A percentile compares a stretch with the other conserved stretches of the same genome.
phyloP scores from a whole-genome alignment of 1,139 yeast genomes.

The Protomyces pachydermus region DNA sequence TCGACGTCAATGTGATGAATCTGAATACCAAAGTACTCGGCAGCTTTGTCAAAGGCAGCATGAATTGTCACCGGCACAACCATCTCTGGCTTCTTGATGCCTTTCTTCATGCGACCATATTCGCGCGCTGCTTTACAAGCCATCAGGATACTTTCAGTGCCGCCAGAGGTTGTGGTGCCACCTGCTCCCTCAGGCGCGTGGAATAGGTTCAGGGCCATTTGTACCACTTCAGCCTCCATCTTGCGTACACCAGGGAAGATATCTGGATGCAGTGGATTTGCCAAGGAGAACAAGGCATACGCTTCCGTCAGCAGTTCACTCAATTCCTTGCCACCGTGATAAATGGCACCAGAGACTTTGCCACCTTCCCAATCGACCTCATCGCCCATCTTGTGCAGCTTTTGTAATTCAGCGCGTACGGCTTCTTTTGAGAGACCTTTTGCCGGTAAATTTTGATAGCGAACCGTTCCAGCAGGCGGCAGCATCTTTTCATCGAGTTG shows the following conservation, averaged over 20 bases:
- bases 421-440: constrained; percentile 50
- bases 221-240: constrained; percentile 92
- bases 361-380: constrained; percentile 48
- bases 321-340: constrained; percentile 82
- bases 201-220: constrained; percentile 78
- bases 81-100: constrained; percentile 73
- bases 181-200: constrained; percentile 68
- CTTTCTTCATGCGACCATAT: constrained; percentile 58
- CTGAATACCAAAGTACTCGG: constrained; percentile 82
- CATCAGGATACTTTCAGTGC: constrained; percentile 83
- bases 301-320: constrained; percentile 70
- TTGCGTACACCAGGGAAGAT: constrained; percentile 94
- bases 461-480: constrained; percentile 40
- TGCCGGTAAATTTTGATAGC: constrained; percentile 53
- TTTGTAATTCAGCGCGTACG: constrained; percentile 37
- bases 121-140: constrained; percentile 79
- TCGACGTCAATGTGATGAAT: constrained; percentile 76
- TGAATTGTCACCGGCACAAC: constrained; percentile 86
- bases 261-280: constrained; percentile 94
- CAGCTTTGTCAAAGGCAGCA: constrained; percentile 94
- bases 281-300: constrained; percentile 69
- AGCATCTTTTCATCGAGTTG: constrained; percentile 48
- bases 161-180: constrained; percentile 83
- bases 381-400: constrained; percentile 14
- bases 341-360: constrained; percentile 88